Base-by-base conservation (phyloP, 2,329 filamentous ascomycete species). In the Teratosphaeria zuluensis region DNA sequence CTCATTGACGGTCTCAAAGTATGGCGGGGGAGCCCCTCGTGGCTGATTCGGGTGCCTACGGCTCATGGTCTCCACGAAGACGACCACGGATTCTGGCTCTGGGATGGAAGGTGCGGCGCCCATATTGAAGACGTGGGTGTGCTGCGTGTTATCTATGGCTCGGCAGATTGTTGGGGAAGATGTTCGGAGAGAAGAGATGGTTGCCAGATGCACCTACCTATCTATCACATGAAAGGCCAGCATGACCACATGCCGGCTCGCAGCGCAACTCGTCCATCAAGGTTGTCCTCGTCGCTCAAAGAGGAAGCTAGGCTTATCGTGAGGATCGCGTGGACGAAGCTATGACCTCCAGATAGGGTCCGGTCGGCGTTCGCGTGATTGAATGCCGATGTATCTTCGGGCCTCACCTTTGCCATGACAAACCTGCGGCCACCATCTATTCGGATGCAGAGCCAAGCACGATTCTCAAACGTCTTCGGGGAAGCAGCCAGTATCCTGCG, bases 1-100 rank as follows among this genome's bases (percentile, higher is more conserved):
- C 63, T 73, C 70, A 51, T 71, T 66, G 5, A 71, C 64, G 33
- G 58, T 62, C 31, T 55, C 65, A 16, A 56, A 61, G 24, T 58
- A 53, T 46, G 58, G 58, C 57, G 63, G 53, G n/a, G 42, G 32
- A 11, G 32, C 55, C 24, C 42, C 42, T 21, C 42, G 42, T 19
- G 42, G n/a, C 5, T 21, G 42, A 24, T 48, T 21, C n/a, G 21
- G 42, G 5, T 48, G 42, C 42, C 42, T 48, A 19, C 42, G 42
- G 55, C 54, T 53, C 55, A 55, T 35, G 38, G 54, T 35, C 57
- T 53, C 38, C 24, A 19, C 19, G 51, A 28, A 8, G 21, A n/a
- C 28, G 21, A 30, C n/a, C 55, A 28, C 42, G 8, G 53, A 51
- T 55, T 61, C 42, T n/a, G 53, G 54, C 56, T 61, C 56, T 16